Evolutionary conservation across 345 rosid genomes (phyloP).

Genomic region (Pistacia atlantica): DNA sequence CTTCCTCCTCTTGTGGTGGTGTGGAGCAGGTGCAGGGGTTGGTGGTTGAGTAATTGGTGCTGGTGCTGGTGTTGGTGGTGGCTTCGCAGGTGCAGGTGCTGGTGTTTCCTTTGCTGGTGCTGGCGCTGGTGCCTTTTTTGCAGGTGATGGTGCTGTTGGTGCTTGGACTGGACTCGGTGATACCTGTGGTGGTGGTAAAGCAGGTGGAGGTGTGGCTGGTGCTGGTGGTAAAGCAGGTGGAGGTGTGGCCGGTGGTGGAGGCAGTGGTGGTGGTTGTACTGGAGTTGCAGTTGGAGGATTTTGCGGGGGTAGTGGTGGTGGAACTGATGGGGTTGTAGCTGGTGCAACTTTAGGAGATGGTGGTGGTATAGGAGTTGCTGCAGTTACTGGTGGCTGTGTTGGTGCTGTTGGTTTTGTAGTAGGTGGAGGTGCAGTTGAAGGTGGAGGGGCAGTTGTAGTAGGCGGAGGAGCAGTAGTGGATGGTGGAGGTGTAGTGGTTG

Average conservation of each 20-base stretch:
- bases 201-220: slow-evolving; percentile 27
- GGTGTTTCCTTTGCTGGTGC: slow-evolving; percentile 40
- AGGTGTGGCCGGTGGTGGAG: slow-evolving; percentile 36
- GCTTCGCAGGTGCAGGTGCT: slow-evolving; percentile 35
- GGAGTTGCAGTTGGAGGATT: slow-evolving; percentile 59
- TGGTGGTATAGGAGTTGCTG: slow-evolving; percentile 51
- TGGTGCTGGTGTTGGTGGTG: slow-evolving; percentile 40
- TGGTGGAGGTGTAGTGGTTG: slow-evolving; percentile 33
- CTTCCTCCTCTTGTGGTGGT: slow-evolving; percentile 56
- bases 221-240: slow-evolving; percentile 22
- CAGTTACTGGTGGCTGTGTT: slow-evolving; percentile 41
- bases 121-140: slow-evolving; percentile 27
- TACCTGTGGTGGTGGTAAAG: slow-evolving; percentile 29
- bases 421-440: slow-evolving; percentile 36
- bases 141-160: slow-evolving; percentile 37
- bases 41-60: slow-evolving; percentile 55
- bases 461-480: slow-evolving; percentile 32
- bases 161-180: slow-evolving; percentile 39
- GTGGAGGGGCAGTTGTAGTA: slow-evolving; percentile 27
- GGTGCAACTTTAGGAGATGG: slow-evolving; percentile 71
- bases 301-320: slow-evolving; percentile 53
- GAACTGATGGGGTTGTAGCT: slow-evolving; percentile 54
- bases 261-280: slow-evolving; percentile 47
- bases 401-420: slow-evolving; percentile 41
- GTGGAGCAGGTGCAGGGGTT: slow-evolving; percentile 56